Evolutionary conservation across 1,284 basidiomycete species (phyloP).

Genomic region (Tilletia walkeri): DNA sequence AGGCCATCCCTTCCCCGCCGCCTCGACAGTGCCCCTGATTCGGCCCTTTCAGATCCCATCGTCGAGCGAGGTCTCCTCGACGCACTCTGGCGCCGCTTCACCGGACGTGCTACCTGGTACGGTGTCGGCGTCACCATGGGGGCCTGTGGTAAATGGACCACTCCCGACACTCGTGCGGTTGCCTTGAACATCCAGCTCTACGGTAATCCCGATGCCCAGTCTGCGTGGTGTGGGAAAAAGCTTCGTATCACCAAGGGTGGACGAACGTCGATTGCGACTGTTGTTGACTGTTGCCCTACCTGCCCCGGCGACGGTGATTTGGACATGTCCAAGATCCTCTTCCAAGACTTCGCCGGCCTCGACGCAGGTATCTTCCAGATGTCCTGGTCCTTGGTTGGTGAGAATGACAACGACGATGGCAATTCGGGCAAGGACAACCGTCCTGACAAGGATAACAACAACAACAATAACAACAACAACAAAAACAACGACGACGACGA

Average conservation of each 20-base stretch:
- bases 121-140: constrained; percentile 13
- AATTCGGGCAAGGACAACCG: neutral
- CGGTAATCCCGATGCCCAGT: constrained; percentile 26
- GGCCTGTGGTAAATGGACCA: constrained; percentile 3
- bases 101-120: neutral
- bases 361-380: constrained; percentile 17
- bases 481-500: constrained; percentile 7
- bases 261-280: neutral
- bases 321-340: constrained; percentile 21
- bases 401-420: neutral
- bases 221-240: constrained; percentile 20
- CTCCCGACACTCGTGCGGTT: neutral
- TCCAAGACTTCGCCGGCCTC: constrained; percentile 14
- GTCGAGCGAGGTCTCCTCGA: constrained; percentile 12
- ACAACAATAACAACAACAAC: constrained; percentile 4
- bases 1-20: neutral
- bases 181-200: constrained; percentile 5
- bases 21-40: neutral
- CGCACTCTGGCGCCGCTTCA: neutral
- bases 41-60: constrained; percentile 1
- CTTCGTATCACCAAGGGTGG: neutral
- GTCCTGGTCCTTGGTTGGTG: constrained; percentile 15
- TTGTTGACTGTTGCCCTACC: constrained; percentile 20
- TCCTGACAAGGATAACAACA: neutral
- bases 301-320: constrained; percentile 16